Evolutionary conservation across 805 yeast species (phyloP).

Genomic region (Kazachstania taianensis): DNA sequence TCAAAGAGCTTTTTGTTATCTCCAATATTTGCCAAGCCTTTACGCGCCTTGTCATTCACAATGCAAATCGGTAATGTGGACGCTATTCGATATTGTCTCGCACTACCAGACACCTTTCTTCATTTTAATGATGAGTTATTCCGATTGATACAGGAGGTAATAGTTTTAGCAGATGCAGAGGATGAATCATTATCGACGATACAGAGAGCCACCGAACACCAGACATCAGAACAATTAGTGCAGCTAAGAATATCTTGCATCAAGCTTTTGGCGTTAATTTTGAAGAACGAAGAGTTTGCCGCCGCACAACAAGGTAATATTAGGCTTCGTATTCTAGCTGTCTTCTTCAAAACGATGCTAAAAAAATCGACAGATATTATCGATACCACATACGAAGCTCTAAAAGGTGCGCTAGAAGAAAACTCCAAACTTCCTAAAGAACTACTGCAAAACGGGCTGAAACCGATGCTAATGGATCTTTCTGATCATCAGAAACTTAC

Average conservation of each 20-base stretch:
- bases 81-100: slow-evolving; percentile 86
- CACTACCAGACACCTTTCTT: slow-evolving; percentile 69
- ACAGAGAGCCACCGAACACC: slow-evolving; percentile 73
- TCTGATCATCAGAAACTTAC: slow-evolving; percentile 89
- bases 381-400: slow-evolving; percentile 86
- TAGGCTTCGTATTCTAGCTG: slow-evolving; percentile 78
- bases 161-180: slow-evolving; percentile 93
- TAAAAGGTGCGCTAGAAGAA: slow-evolving; percentile 72
- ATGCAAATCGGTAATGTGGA: slow-evolving; percentile 98
- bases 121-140: slow-evolving; percentile 84
- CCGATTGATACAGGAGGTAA: slow-evolving; percentile 76
- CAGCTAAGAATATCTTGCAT: slow-evolving; percentile 87
- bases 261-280: slow-evolving; percentile 66
- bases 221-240: slow-evolving; percentile 80
- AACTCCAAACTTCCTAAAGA: slow-evolving; percentile 89
- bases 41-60: slow-evolving; percentile 93
- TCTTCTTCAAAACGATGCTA: slow-evolving; percentile 86
- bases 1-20: slow-evolving; percentile 75
- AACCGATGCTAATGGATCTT: slow-evolving; percentile 91
- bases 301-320: slow-evolving; percentile 66
- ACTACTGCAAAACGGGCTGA: slow-evolving; percentile 82
- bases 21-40: slow-evolving; percentile 94
- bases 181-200: slow-evolving; percentile 90
- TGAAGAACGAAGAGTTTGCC: slow-evolving; percentile 76
- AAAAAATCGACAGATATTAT: slow-evolving; percentile 79